Base-by-base conservation (phyloP, 257 asterid species). In the Nicotiana noctiflora region DNA sequence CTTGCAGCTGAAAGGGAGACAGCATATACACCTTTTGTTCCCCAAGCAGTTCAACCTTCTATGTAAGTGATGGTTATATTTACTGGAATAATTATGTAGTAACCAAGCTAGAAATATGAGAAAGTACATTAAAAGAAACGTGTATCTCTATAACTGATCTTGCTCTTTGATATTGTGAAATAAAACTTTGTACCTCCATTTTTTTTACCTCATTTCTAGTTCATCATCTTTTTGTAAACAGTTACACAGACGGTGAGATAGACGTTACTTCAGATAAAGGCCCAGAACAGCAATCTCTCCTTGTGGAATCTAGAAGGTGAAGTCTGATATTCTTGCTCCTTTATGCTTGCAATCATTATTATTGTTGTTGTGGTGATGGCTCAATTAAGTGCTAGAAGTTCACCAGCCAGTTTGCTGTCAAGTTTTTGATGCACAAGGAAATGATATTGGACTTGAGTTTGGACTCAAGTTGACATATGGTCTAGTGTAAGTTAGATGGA, bases 251-350 rank as follows among this genome's bases (percentile, higher is more conserved):
- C 6, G 87, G 90, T 67, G 95, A 90, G 82, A 40, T 77, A 19
- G 93, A 90, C 78, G 89, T 21, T 61, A 83, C 27, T 83, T 87
- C 89, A 15, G 93, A 88, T 51, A 85, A 75, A 85, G 81, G 10
- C 85, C 86, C 86, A 23, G 94, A 93, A 84, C 95, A 93, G 70
- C 90, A 67, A 85, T 91, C 93, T 64, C 92, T 86, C 79, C 91
- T 94, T 82, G 80, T 87, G 72, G 93, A 92, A 86, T 90, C 98
- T 74, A 92, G 88, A 85, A 95, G 99, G 99, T 93, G 80, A 67
- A 76, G 37, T n/a, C 19, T 66, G 52, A 72, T 32, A 23, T 12
- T 56, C 6, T 29, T 0, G 2, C 59, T 77, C 72, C 1, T 77
- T 15, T 37, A 56, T n/a, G 66, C 23, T 8, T 21, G 2, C 34